Conservation (phyloP, 352 stramenopile genomes). For the Globisporangium spinosum region DNA sequence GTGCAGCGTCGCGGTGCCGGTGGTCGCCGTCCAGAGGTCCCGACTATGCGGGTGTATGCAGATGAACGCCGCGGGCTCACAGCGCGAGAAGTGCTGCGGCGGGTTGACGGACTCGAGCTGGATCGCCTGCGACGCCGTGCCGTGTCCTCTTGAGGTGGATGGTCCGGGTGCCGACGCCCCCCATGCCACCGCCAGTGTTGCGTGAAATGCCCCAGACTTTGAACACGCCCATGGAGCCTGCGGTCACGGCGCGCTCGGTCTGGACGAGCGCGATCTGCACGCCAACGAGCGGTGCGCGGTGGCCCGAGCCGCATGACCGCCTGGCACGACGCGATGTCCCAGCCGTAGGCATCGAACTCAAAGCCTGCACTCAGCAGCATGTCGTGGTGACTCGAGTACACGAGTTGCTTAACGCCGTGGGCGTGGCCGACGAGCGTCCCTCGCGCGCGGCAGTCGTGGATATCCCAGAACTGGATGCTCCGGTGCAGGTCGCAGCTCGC, state of each 20-base stretch:
- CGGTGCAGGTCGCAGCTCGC: slow-evolving; percentile 70
- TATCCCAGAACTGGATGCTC: slow-evolving; percentile 78
- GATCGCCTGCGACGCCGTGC: slow-evolving; percentile 42
- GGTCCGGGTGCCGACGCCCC: neutral
- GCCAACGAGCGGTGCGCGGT: slow-evolving; percentile 70
- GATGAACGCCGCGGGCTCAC: slow-evolving; percentile 57
- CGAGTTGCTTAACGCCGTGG: slow-evolving; percentile 70
- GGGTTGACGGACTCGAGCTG: slow-evolving; percentile 65
- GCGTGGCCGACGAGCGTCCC: slow-evolving; percentile 58
- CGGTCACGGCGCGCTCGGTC: slow-evolving; percentile 79
- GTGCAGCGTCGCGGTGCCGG: slow-evolving; percentile 49
- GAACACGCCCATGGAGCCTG: slow-evolving; percentile 63
- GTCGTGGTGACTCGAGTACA: slow-evolving; percentile 71
- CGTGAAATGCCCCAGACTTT: slow-evolving; percentile 86
- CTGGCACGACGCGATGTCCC: slow-evolving; percentile 80
- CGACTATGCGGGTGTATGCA: slow-evolving; percentile 46
- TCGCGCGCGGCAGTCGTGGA: slow-evolving; percentile 60
- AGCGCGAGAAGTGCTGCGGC: slow-evolving; percentile 43
- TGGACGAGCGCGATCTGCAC: slow-evolving; percentile 70
- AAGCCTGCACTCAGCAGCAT: slow-evolving; percentile 79
- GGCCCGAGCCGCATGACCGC: slow-evolving; percentile 56
- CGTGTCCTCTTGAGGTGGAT: slow-evolving; percentile 1
- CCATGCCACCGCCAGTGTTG: slow-evolving; percentile 18
- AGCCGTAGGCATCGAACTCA: slow-evolving; percentile 80
- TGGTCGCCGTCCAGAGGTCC: slow-evolving; percentile 59